These are phyloP conservation scores for Calonectria pseudoturangicola DNA, from an alignment of 2,329 filamentous ascomycete genomes.

Conservation along the genomic window DNA sequence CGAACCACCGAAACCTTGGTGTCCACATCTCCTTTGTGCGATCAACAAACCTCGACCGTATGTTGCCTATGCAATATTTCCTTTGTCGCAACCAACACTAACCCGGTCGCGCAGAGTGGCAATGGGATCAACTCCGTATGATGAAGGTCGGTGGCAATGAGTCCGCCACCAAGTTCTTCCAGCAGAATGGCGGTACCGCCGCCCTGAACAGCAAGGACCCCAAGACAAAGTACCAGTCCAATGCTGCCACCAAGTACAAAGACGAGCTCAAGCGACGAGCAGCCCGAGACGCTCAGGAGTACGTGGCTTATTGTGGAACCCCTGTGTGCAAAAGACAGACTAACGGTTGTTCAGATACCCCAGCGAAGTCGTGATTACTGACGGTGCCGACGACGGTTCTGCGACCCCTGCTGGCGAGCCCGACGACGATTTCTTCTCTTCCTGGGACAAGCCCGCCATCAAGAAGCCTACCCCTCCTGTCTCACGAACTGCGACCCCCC, in stretches of 20 bases:
- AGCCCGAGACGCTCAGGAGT: constrained; percentile 89
- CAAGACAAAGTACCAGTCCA: constrained; percentile 97
- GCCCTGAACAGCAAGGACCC: constrained; percentile 96
- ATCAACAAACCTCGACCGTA: constrained; percentile 98
- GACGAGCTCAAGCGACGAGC: constrained; percentile 93
- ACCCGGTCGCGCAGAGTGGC: constrained; percentile 80
- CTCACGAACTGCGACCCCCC: constrained; percentile 91
- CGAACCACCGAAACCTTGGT: constrained; percentile 97
- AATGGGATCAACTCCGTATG: constrained; percentile 97
- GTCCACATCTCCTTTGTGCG: constrained; percentile 99
- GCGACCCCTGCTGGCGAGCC: constrained; percentile 88
- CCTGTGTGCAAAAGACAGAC: constrained; percentile 27
- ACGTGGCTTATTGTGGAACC: constrained; percentile 60
- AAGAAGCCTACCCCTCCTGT: constrained; percentile 96
- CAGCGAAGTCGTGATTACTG: constrained; percentile 88
- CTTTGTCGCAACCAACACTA: constrained; percentile 42
- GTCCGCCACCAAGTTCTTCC: constrained; percentile 98
- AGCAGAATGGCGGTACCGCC: constrained; percentile 94
- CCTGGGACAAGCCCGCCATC: constrained; percentile 98
- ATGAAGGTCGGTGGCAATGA: constrained; percentile 99
- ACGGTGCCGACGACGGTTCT: constrained; percentile 80
- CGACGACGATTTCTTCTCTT: constrained; percentile 99
- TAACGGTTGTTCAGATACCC: constrained; percentile 78
- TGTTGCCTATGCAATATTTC: constrained; percentile 59
- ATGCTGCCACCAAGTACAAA: constrained; percentile 97